Conservation (phyloP, 2,329 filamentous ascomycete genomes). For the Falciphora oryzae region DNA sequence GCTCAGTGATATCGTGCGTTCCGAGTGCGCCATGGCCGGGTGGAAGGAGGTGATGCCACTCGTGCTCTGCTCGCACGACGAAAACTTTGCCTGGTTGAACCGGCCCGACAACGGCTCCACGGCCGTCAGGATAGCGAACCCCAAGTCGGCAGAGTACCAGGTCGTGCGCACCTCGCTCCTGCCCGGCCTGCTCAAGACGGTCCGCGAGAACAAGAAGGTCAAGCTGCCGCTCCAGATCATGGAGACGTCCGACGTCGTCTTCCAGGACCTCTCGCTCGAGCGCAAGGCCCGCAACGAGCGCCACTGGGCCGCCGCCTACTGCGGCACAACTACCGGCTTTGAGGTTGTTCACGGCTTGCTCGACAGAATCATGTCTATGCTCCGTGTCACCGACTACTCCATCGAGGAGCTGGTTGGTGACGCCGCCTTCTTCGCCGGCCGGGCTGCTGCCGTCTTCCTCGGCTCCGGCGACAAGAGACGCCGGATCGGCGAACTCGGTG, state of each 20-base stretch:
- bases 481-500: constrained; percentile 84
- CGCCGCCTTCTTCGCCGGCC: constrained; percentile 84
- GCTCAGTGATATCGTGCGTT: constrained; percentile 81
- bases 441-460: constrained; percentile 79
- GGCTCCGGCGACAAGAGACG: constrained; percentile 62
- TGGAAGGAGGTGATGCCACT: constrained; percentile 96
- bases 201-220: constrained; percentile 88
- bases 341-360: constrained; percentile 92
- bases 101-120: constrained; percentile 79
- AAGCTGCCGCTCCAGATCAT: constrained; percentile 86
- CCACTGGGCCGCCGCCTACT: constrained; percentile 94
- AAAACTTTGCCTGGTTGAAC: constrained; percentile 96
- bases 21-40: constrained; percentile 86
- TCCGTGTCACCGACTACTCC: constrained; percentile 83
- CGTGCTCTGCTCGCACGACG: constrained; percentile 94
- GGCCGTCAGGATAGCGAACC: constrained; percentile 81
- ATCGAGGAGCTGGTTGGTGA: constrained; percentile 82
- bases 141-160: constrained; percentile 90
- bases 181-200: constrained; percentile 85
- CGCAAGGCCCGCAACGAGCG: constrained; percentile 79
- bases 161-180: constrained; percentile 83
- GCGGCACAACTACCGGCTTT: constrained; percentile 90
- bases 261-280: constrained; percentile 79
- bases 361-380: constrained; percentile 88
- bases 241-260: constrained; percentile 83